Evolutionary conservation across 1,139 yeast genomes (phyloP), one percentile per base, ranked within the genome.

Genomic region (Blastobotrys arbuscula): DNA sequence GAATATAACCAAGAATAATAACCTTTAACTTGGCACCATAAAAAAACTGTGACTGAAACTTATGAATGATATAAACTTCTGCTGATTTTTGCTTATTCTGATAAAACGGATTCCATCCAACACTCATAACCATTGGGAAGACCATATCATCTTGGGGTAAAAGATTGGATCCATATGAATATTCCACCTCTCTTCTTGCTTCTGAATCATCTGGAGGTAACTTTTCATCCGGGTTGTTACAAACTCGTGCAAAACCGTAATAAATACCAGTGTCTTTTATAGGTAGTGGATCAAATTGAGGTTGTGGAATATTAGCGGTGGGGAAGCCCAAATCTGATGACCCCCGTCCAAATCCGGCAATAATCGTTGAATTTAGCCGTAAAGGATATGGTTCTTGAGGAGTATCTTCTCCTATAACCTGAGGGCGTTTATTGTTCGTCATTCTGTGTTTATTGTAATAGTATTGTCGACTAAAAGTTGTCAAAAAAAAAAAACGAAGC

Each of bases 91-190:
- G 33, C 42, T 49, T 76, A 67, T 92, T 90, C 30, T 82, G 77
- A 67, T 82, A 94, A 66, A 84, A 92, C 16, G 98, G 98, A 63
- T 92, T 94, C 87, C 89, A 88, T 1, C 99, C 99, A 24, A 94
- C 77, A 18, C 96, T 87, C 87, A 90, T 84, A 19, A 90, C 97
- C 84, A 89, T 88, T 0, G 97, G 97, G 1, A 74, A 75, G 13
- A 67, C 67, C 15, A 67, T 68, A 18, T 71, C 59, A 43, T 77
- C 78, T 0, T 60, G 61, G 0, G 57, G 62, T 1, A 58, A 51
- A 38, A 88, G 65, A 18, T 66, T 60, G 9, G 68, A 59, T 0
- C 97, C 97, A 61, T 79, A 79, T 55, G 82, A 82, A 63, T 51
- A 70, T 66, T 36, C 85, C 76, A 53, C 77, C 15, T 31, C 15